These are phyloP conservation scores for Aspergillaceae sp. DNA, from an alignment of 2,329 filamentous ascomycete species.

Conservation along the genomic window DNA sequence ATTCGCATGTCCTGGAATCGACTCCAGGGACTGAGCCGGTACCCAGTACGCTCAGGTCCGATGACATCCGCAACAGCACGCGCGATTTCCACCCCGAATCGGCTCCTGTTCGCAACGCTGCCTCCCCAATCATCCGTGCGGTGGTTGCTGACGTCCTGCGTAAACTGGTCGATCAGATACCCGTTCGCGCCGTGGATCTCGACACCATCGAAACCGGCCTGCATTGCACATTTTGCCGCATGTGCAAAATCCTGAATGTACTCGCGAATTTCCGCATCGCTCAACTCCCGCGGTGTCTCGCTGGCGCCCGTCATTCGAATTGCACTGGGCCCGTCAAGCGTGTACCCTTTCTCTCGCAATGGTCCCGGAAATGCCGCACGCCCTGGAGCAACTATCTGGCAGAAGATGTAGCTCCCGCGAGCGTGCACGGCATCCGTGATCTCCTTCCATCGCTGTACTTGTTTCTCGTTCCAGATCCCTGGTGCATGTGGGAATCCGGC, in stretches of 20 bases:
- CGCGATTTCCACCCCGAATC: constrained; percentile 46
- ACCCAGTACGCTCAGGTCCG: constrained; percentile 34
- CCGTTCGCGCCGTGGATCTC: constrained; percentile 43
- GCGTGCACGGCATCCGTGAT: constrained; percentile 54
- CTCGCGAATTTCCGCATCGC: constrained; percentile 33
- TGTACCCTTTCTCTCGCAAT: background rate
- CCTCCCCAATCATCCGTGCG: constrained; percentile 44
- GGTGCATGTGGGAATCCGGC: constrained; percentile 45
- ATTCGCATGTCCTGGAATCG: constrained; percentile 44
- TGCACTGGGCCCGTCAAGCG: constrained; percentile 19
- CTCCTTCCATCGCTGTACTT: constrained; percentile 50
- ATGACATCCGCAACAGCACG: constrained; percentile 32
- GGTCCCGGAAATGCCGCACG: constrained; percentile 36
- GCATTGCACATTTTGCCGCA: constrained; percentile 43
- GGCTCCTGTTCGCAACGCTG: constrained; percentile 41
- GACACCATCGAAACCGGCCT: constrained; percentile 45
- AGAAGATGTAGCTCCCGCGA: constrained; percentile 50
- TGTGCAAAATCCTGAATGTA: constrained; percentile 32
- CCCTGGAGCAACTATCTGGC: constrained; percentile 54
- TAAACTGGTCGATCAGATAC: constrained; percentile 44
- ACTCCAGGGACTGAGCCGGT: constrained; percentile 36
- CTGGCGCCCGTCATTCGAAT: constrained; percentile 27
- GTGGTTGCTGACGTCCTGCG: constrained; percentile 39
- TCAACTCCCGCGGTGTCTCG: constrained; percentile 20
- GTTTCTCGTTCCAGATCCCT: constrained; percentile 46